Conservation (phyloP, 2,329 filamentous ascomycete genomes). For the Sodiomyces alkalinus region DNA sequence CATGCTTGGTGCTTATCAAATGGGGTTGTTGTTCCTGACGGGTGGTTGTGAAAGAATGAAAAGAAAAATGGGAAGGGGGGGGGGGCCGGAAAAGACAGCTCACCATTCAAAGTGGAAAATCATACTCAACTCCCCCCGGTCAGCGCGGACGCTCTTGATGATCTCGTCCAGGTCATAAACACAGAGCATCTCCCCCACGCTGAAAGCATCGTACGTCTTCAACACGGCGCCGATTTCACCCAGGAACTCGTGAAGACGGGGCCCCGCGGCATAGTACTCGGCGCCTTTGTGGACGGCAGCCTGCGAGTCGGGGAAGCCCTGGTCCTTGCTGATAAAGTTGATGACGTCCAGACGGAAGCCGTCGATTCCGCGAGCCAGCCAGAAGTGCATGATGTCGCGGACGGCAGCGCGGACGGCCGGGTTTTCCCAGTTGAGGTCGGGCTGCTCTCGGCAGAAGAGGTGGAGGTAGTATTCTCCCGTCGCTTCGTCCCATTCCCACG, state of each 20-base stretch:
- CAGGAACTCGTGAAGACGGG: conserved; percentile 29
- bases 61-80: not conserved
- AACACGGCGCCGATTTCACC: conserved; percentile 28
- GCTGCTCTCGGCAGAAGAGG: conserved; percentile 55
- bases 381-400: conserved; percentile 56
- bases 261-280: conserved; percentile 38
- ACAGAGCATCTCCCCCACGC: conserved; percentile 35
- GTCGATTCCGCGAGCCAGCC: conserved; percentile 53
- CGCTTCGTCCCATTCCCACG: conserved; percentile 33
- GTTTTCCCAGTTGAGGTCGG: conserved; percentile 69
- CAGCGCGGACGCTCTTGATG: conserved; percentile 34
- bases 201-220: conserved; percentile 31
- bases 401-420: conserved; percentile 47
- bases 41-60: not conserved
- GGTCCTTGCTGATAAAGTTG: conserved; percentile 50
- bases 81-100: conserved; percentile 10
- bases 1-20: conserved; percentile 18
- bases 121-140: conserved; percentile 50
- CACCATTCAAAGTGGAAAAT: conserved; percentile 58
- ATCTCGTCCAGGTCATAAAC: conserved; percentile 24
- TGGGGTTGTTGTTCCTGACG: not conserved
- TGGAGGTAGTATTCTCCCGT: conserved; percentile 45
- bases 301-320: conserved; percentile 34
- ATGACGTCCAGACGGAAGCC: conserved; percentile 55
- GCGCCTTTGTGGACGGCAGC: conserved; percentile 15